Conservation (phyloP, 495 filamentous ascomycete genomes). For the Trypethelium eluteriae region DNA sequence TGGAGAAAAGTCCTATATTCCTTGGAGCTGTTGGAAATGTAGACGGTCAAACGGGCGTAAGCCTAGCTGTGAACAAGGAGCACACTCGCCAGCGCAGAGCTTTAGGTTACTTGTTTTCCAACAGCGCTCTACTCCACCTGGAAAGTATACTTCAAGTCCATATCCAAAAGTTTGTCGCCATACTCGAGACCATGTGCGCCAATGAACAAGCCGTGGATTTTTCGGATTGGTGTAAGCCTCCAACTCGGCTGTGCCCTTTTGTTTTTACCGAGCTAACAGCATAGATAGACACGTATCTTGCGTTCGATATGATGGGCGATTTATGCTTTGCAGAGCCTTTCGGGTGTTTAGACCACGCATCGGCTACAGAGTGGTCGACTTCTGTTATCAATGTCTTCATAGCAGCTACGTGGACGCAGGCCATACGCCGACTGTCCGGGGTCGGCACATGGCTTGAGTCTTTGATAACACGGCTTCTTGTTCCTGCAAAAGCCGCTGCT, state of each 20-base stretch:
- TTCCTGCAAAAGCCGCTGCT: conserved; percentile 10
- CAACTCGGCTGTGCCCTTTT: conserved; percentile 24
- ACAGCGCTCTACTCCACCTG: conserved; percentile 31
- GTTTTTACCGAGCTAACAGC: neutral
- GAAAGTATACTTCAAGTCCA: conserved; percentile 32
- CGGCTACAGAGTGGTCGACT: conserved; percentile 6
- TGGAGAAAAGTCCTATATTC: neutral
- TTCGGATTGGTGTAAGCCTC: conserved; percentile 26
- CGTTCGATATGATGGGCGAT: conserved; percentile 36
- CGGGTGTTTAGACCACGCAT: conserved; percentile 28
- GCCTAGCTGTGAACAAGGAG: conserved; percentile 27
- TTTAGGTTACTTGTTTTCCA: conserved; percentile 30
- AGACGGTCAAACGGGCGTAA: conserved; percentile 21
- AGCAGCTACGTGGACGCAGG: conserved; percentile 1
- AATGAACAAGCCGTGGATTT: conserved; percentile 24
- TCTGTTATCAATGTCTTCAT: conserved; percentile 8
- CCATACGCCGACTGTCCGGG: neutral
- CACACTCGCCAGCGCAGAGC: conserved; percentile 31
- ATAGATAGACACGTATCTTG: conserved; percentile 10
- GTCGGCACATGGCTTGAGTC: conserved; percentile 13
- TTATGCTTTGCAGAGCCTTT: conserved; percentile 35
- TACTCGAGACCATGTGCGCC: conserved; percentile 24
- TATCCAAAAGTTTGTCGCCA: conserved; percentile 29
- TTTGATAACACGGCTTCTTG: conserved; percentile 14
- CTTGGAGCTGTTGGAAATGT: conserved; percentile 25